phyloP scores from a whole-genome alignment of 2,329 filamentous ascomycete genomes.

The Fusarium succisae region DNA sequence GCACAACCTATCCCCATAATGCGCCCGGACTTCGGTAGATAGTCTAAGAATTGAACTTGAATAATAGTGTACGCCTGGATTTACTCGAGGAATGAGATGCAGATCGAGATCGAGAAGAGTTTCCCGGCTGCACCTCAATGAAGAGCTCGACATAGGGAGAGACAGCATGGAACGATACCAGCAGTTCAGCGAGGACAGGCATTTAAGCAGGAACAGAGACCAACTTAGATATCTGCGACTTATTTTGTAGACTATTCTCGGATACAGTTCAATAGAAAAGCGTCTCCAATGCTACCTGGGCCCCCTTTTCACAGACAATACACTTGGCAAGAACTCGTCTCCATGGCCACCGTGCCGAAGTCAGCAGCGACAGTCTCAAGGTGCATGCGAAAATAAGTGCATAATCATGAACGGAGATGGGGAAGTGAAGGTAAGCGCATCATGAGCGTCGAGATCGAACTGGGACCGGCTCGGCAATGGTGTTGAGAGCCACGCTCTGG shows the following conservation, averaged over 20 bases:
- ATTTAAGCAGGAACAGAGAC: neutral
- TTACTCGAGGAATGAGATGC: neutral
- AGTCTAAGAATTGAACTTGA: accelerated
- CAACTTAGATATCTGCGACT: too few species aligned
- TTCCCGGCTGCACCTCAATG: too few species aligned
- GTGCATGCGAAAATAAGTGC: neutral
- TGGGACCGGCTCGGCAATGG: neutral
- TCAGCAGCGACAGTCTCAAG: too few species aligned
- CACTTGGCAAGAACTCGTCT: neutral
- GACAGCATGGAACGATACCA: neutral
- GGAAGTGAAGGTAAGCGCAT: neutral
- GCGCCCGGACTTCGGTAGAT: too few species aligned
- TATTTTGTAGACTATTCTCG: too few species aligned
- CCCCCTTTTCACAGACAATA: neutral
- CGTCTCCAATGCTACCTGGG: neutral
- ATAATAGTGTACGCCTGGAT: accelerated
- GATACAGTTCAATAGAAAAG: neutral
- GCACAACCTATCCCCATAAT: neutral
- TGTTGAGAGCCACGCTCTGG: neutral
- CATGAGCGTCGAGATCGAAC: neutral
- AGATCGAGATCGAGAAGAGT: neutral
- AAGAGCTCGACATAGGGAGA: neutral
- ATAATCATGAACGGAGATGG: neutral
- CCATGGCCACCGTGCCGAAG: neutral
- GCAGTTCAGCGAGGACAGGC: neutral